Evolutionary conservation across 257 asterid species (phyloP).

Genomic region (Gentiana macrophylla): DNA sequence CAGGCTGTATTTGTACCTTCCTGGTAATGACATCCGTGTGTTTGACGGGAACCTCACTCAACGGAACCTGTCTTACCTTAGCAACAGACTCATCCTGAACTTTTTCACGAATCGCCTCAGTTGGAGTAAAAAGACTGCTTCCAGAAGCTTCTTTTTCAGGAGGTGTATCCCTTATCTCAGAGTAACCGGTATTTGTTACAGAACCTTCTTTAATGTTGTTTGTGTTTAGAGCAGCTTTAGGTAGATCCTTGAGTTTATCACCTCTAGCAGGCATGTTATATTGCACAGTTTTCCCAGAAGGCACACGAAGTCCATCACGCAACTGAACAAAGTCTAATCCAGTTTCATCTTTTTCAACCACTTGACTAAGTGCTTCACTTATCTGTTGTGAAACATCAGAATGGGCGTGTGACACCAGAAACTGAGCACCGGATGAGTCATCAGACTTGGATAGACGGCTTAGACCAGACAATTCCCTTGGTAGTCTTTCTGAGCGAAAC

Average conservation of each 20-base stretch:
- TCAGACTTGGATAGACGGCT: slow-evolving; percentile 70
- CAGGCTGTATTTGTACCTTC: slow-evolving; percentile 19
- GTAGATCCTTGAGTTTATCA: slow-evolving; percentile 24
- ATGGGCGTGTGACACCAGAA: slow-evolving; percentile 34
- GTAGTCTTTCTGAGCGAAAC: slow-evolving; percentile 68
- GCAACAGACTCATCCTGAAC: slow-evolving; percentile 25
- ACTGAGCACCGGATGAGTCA: slow-evolving; percentile 53
- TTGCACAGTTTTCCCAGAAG: slow-evolving; percentile 21
- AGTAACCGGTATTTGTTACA: slow-evolving; percentile 27
- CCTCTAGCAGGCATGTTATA: slow-evolving; percentile 16
- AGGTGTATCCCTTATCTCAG: slow-evolving; percentile 23
- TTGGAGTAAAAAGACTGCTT: slow-evolving; percentile 16
- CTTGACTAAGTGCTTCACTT: slow-evolving; percentile 33
- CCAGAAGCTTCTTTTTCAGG: slow-evolving; percentile 29
- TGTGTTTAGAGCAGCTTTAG: slow-evolving; percentile 20
- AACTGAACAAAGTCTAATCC: slow-evolving; percentile 12
- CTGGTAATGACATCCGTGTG: slow-evolving; percentile 18
- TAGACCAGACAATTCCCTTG: slow-evolving; percentile 56
- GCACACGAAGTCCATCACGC: slow-evolving; percentile 26
- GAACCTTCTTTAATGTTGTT: slow-evolving; percentile 17
- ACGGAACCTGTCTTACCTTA: slow-evolving; percentile 20
- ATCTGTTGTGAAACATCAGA: slow-evolving; percentile 52
- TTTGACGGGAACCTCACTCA: slow-evolving; percentile 25
- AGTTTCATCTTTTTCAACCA: slow-evolving; percentile 7
- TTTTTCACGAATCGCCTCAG: slow-evolving; percentile 25